Evolutionary conservation across 2,329 filamentous ascomycete species (phyloP).

Genomic region (Zasmidium angulare): DNA sequence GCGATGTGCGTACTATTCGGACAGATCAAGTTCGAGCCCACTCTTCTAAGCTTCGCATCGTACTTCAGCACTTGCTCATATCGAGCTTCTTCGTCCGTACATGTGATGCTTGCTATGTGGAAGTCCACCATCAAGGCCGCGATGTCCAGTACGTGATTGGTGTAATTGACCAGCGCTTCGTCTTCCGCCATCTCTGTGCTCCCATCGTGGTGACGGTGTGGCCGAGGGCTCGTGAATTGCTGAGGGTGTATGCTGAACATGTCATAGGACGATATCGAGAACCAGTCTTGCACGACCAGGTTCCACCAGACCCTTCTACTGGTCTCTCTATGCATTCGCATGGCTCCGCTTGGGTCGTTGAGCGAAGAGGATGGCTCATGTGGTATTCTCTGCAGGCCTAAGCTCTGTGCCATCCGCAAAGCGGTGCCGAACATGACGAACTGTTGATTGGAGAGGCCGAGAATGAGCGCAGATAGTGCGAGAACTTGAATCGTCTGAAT

Average conservation of each 20-base stretch:
- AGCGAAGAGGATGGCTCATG: neutral
- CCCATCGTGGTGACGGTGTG: neutral
- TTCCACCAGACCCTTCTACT: conserved; percentile 11
- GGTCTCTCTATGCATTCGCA: neutral
- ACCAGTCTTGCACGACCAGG: conserved; percentile 9
- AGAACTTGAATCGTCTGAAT: conserved; percentile 8
- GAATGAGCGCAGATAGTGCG: conserved; percentile 1
- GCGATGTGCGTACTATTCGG: neutral
- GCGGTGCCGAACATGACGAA: conserved; percentile 10
- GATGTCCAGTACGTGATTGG: conserved; percentile 5
- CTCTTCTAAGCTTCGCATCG: conserved; percentile 6
- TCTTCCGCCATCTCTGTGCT: neutral
- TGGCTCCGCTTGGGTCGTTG: too few relatives aligned
- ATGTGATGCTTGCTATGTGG: conserved; percentile 5
- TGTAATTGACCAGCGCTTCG: conserved; percentile 1
- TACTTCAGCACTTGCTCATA: conserved; percentile 11
- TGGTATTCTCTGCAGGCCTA: conserved; percentile 6
- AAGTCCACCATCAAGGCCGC: conserved; percentile 6
- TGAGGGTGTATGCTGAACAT: conserved; percentile 10
- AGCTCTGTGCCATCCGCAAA: conserved; percentile 3
- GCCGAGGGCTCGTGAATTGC: conserved; percentile 7
- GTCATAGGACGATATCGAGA: conserved; percentile 5
- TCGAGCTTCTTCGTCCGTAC: neutral
- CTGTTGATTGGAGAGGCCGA: conserved; percentile 9
- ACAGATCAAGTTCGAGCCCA: neutral